These are phyloP conservation scores for Posidonia oceanica DNA, from an alignment of 116 monocot species.

Conservation along the genomic window DNA sequence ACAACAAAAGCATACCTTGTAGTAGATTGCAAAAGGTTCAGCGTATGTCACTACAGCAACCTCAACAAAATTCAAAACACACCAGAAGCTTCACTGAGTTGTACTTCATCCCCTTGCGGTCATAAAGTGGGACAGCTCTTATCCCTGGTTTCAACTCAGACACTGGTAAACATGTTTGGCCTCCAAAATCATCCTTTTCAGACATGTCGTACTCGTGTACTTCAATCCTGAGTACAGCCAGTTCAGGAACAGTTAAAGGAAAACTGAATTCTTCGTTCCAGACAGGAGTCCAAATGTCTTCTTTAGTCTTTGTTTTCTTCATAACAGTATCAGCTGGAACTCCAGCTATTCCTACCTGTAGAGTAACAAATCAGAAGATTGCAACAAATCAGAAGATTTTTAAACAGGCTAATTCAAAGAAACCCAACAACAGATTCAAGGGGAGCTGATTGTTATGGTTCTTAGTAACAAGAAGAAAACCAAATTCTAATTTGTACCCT, in stretches of 20 bases:
- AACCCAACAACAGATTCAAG: neutral
- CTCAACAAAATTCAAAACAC: constrained; percentile 25
- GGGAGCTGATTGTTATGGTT: neutral
- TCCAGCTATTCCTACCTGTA: constrained; percentile 61
- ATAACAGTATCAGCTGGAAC: constrained; percentile 40
- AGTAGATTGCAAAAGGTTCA: too few relatives aligned
- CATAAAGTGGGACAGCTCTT: constrained; percentile 33
- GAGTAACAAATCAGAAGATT: neutral
- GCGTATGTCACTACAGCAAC: too few relatives aligned
- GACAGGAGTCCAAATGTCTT: constrained; percentile 38
- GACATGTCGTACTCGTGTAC: constrained; percentile 55
- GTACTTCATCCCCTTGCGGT: constrained; percentile 32
- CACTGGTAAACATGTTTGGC: constrained; percentile 44
- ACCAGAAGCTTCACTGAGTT: constrained; percentile 38
- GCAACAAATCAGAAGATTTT: neutral
- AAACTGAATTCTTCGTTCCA: constrained; percentile 55
- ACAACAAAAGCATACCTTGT: too few relatives aligned
- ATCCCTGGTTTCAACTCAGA: constrained; percentile 37
- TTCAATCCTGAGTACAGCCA: constrained; percentile 47
- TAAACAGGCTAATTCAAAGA: too few relatives aligned
- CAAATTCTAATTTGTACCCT: constrained; percentile 17
- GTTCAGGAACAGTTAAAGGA: constrained; percentile 42
- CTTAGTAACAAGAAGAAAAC: neutral
- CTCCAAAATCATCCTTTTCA: constrained; percentile 56
- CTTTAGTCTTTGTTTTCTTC: constrained; percentile 44